Evolutionary conservation across 2,329 filamentous ascomycete genomes (phyloP).

Genomic region (Monosporascus sp.): DNA sequence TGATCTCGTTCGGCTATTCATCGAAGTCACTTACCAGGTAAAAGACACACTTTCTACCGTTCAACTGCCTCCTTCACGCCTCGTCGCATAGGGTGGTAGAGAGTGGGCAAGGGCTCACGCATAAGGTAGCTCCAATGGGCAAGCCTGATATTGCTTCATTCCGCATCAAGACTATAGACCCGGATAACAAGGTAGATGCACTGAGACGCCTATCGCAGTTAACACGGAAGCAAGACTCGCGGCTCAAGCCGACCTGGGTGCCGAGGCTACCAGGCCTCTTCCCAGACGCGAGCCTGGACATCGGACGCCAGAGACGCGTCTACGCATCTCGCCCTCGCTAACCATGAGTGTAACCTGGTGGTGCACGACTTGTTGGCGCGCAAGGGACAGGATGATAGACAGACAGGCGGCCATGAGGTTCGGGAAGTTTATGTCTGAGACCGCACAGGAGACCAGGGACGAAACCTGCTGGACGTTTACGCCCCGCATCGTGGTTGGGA

Average conservation of each 20-base stretch:
- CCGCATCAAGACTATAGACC: constrained; percentile 2
- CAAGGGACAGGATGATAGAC: constrained; percentile 5
- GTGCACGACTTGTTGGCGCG: constrained; percentile 13
- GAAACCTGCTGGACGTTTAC: constrained; percentile 7
- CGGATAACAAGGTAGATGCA: neutral
- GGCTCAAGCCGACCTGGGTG: constrained; percentile 7
- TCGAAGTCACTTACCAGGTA: too few species aligned
- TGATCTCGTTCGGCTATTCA: too few species aligned
- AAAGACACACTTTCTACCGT: too few species aligned
- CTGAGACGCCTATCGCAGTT: constrained; percentile 1
- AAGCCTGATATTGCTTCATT: neutral
- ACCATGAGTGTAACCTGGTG: constrained; percentile 6
- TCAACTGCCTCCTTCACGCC: too few species aligned
- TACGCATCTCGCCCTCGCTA: constrained; percentile 5
- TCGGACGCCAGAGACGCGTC: constrained; percentile 4
- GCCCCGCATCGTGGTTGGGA: constrained; percentile 6
- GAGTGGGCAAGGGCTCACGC: too few species aligned
- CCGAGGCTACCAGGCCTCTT: constrained; percentile 2
- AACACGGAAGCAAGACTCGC: constrained; percentile 3
- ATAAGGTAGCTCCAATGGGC: too few species aligned
- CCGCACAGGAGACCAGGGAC: constrained; percentile 7
- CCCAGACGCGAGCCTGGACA: neutral
- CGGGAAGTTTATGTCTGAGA: constrained; percentile 5
- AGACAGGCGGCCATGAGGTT: constrained; percentile 3
- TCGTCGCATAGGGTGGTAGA: too few species aligned